Evolutionary conservation across 768 basidiomycete genomes (phyloP).

Genomic region (Xerocomellus chrysenteron): DNA sequence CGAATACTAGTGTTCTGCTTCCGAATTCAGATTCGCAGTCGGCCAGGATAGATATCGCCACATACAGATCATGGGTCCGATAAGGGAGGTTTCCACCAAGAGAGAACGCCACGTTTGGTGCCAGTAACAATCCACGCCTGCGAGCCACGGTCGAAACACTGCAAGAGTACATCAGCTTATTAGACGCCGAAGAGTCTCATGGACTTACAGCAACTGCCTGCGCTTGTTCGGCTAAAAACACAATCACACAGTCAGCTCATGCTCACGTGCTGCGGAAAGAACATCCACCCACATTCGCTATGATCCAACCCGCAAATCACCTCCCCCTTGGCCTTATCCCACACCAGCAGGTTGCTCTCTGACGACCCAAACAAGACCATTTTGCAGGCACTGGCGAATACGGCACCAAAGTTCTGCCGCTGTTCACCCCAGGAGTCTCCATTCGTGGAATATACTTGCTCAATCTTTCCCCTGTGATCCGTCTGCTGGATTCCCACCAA

Average conservation of each 20-base stretch:
- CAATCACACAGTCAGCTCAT: constrained; percentile 5
- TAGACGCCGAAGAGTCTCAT: not conserved
- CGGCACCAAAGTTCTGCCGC: constrained; percentile 43
- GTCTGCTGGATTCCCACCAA: constrained; percentile 50
- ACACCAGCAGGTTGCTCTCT: constrained; percentile 56
- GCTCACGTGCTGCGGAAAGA: not conserved
- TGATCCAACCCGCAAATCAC: constrained; percentile 63
- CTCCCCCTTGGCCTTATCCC: constrained; percentile 56
- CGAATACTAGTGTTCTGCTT: constrained; percentile 1
- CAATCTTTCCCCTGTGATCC: constrained; percentile 52
- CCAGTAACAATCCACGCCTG: constrained; percentile 50
- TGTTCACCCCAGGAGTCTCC: constrained; percentile 28
- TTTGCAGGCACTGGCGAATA: constrained; percentile 53
- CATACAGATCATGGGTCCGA: constrained; percentile 29
- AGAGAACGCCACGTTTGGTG: constrained; percentile 51
- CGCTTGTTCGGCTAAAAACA: constrained; percentile 29
- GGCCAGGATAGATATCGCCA: constrained; percentile 5
- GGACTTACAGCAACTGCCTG: constrained; percentile 37
- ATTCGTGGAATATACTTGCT: constrained; percentile 51
- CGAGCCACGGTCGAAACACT: constrained; percentile 48
- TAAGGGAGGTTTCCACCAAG: constrained; percentile 52
- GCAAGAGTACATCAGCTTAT: constrained; percentile 27
- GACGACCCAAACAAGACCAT: constrained; percentile 56
- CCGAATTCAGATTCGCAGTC: constrained; percentile 10
- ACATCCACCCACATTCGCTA: constrained; percentile 46